A percentile compares a stretch with the other conserved stretches of the same genome.
Conservation (phyloP, 768 basidiomycete genomes). For the Psilocybe cubensis region DNA sequence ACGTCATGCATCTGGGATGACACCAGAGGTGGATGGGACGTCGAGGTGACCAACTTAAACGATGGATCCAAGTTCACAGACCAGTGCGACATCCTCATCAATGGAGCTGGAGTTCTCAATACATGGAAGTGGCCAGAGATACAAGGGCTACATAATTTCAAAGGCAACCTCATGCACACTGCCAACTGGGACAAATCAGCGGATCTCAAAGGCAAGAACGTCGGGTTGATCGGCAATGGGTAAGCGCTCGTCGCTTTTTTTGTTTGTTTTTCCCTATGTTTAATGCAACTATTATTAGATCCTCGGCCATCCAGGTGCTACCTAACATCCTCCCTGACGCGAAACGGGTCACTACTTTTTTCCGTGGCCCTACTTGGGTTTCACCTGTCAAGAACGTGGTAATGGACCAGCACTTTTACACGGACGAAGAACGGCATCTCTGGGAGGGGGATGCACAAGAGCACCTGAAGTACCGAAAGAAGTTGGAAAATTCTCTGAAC, state of each 20-base stretch:
- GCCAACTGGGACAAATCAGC: slow-evolving; percentile 20
- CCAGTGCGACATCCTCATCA: slow-evolving; percentile 35
- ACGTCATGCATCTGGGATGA: slow-evolving; percentile 31
- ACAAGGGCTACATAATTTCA: slow-evolving; percentile 19
- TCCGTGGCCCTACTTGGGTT: slow-evolving; percentile 35
- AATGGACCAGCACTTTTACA: slow-evolving; percentile 29
- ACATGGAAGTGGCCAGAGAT: slow-evolving; percentile 39
- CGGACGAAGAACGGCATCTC: slow-evolving; percentile 40
- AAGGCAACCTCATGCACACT: slow-evolving; percentile 22
- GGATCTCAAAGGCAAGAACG: slow-evolving; percentile 21
- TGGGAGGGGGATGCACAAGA: slow-evolving; percentile 41
- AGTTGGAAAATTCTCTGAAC: slow-evolving; percentile 41
- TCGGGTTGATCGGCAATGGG: slow-evolving; percentile 23
- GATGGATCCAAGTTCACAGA: slow-evolving; percentile 22
- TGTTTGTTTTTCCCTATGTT: slow-evolving; percentile 18
- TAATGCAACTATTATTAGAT: slow-evolving; percentile 19
- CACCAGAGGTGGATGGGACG: slow-evolving; percentile 26
- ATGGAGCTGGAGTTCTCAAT: slow-evolving; percentile 39
- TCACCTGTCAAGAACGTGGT: slow-evolving; percentile 23
- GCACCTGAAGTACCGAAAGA: slow-evolving; percentile 44
- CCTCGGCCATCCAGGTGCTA: slow-evolving; percentile 36
- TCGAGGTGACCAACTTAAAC: slow-evolving; percentile 25
- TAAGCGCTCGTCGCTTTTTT: slow-evolving; percentile 20
- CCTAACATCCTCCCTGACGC: slow-evolving; percentile 33
- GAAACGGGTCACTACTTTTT: slow-evolving; percentile 37